Conservation (phyloP, 2,329 filamentous ascomycete genomes). For the Trichoderma citrinoviride region DNA sequence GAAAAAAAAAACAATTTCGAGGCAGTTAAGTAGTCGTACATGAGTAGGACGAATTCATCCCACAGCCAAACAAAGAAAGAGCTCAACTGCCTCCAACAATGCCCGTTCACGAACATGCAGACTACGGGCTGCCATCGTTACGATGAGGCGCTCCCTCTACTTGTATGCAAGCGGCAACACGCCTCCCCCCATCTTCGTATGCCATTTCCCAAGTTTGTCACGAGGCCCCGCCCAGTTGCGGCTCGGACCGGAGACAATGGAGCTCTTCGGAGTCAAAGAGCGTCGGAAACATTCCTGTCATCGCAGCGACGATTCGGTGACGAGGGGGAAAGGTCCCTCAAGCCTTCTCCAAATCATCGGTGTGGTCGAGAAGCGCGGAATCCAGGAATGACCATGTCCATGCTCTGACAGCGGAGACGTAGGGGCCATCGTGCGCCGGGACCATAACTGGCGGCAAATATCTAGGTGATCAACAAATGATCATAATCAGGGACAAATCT, state of each 20-base stretch:
- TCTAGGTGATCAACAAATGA: neutral
- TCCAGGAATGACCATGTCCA: neutral
- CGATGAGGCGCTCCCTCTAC: neutral
- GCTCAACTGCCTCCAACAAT: neutral
- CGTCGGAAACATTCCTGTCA: neutral
- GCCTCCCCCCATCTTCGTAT: neutral
- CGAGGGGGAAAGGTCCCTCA: no score
- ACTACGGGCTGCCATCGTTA: neutral
- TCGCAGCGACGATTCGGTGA: neutral
- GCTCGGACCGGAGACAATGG: neutral
- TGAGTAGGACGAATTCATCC: neutral
- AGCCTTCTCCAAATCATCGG: neutral
- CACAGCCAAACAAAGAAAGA: neutral
- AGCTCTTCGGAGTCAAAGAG: neutral
- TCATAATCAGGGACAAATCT: neutral
- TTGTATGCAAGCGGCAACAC: neutral
- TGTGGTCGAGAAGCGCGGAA: neutral
- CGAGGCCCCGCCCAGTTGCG: neutral
- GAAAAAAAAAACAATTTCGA: neutral
- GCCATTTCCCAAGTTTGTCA: neutral
- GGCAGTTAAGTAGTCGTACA: slow-evolving; percentile 11
- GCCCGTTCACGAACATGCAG: neutral
- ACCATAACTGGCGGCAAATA: neutral
- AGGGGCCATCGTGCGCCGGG: neutral
- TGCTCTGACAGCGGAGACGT: neutral